Evolutionary conservation across 164 flowering plant species (phyloP), one percentile per base, ranked within the genome.

Genomic region (Stephania japonica): DNA sequence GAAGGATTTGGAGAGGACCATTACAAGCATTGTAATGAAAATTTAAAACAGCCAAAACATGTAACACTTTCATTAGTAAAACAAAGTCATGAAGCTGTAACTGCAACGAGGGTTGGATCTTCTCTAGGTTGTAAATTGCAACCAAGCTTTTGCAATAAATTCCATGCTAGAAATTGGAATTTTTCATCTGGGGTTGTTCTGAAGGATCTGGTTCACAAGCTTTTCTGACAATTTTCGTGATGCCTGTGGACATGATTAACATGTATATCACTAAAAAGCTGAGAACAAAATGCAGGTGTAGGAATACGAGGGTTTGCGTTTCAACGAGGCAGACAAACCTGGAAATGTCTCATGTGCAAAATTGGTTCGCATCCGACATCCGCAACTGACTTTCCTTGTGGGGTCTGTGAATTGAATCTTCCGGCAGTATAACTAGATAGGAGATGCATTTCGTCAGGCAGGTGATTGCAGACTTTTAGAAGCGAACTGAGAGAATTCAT

Each of bases 301-400:
- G 50, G 12, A 14, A 71, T 42, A 14, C 23, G 10, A 44, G 19
- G 47, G 26, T 32, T 3, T 12, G 38, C 10, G 24, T 18, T 66
- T 26, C 38, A 64, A 26, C 43, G 41, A 47, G 38, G 1, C 3
- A 32, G 74, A 69, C 70, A 70, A 25, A 93, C 99, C 97, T 95
- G 99, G 80, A 93, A 95, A 70, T 93, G 89, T 81, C 98, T 85
- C 98, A 93, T 91, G 82, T 93, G 93, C 81, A 95, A 78, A 73
- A 95, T 91, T 43, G 99, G 99, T 70, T 95, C 97, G 75, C 99
- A 95, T 12, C 99, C 98, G 53, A 89, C 87, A 74, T 93, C 99
- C 53, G 99, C 96, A 63, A 95, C 82, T 12, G 83, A 77, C 73
- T 89, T 90, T 63, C 99, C 97, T 43, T 72, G 83, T 6, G 85